Base-by-base conservation (phyloP, 2,329 filamentous ascomycete species). In the Hawksworthiomyces lignivorus region DNA sequence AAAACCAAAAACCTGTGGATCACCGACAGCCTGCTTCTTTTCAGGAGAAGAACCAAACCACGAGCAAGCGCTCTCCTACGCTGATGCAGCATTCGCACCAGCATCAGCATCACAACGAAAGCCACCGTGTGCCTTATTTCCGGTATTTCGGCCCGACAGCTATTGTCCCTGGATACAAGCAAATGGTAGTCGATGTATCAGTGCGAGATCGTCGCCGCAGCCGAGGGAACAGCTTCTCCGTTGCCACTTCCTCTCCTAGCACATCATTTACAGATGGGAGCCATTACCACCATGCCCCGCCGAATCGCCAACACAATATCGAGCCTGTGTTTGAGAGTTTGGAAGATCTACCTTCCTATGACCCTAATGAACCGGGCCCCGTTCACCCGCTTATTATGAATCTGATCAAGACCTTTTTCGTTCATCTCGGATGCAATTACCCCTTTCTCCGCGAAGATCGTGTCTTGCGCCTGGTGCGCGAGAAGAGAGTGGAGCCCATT, bases 141-240 rank as follows among this genome's bases (percentile, higher is more conserved):
- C 73, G 88, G 46, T 94, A 92, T 61, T 92, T 94, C 57, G 88
- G 87, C 0, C 86, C 87, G 0, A 94, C 88, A 1, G 88, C 87
- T 48, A 94, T 94, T 55, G 86, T 92, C 39, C 87, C 87, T 2
- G 87, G 87, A 18, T 94, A 88, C 65, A 94, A 94, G 62, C 87
- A 94, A 60, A 94, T 94, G 86, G 85, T 94, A 20, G 81, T 84
- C 45, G 56, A 62, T 33, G 52, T 62, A 15, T 81, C 83, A 41
- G 77, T 89, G 22, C 74, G 81, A 45, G 80, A 83, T 46, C 69
- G 78, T 45, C 73, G 79, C 19, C 72, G 73, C 19, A 80, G 79
- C 39, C 72, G 69, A 8, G 68, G 64, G 7, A 71, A 69, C 38
- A 81, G 77, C 15, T 72, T 76, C 35, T 75, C 78, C 1, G 68